These are phyloP conservation scores for Exophiala mesophila DNA, from an alignment of 2,329 filamentous ascomycete genomes.

Conservation along the genomic window DNA sequence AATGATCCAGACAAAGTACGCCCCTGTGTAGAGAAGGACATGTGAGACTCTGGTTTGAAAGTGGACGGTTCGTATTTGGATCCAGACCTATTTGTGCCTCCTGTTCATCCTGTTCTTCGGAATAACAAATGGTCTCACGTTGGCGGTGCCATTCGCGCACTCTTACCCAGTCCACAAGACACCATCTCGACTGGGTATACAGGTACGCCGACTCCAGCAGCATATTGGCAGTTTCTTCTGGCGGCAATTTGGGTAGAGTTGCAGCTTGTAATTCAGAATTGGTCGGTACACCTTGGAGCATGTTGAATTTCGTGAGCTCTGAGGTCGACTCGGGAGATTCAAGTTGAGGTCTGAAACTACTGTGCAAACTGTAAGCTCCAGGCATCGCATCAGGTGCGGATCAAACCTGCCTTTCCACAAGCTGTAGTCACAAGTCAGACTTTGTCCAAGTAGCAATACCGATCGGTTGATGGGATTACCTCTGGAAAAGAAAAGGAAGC, in stretches of 20 bases:
- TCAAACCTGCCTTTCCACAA: slow-evolving; percentile 4
- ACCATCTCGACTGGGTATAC: slow-evolving; percentile 25
- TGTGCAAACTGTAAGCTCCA: neutral
- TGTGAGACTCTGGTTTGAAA: neutral
- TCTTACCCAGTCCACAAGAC: slow-evolving; percentile 24
- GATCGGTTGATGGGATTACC: too few relatives aligned
- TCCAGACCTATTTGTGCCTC: slow-evolving; percentile 58
- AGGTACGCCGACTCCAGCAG: slow-evolving; percentile 24
- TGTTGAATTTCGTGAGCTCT: slow-evolving; percentile 6
- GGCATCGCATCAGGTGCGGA: neutral
- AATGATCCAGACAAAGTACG: slow-evolving; percentile 25
- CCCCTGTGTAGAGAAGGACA: too few relatives aligned
- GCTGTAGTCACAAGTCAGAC: neutral
- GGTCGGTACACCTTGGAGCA: slow-evolving; percentile 4
- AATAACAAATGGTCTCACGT: slow-evolving; percentile 13
- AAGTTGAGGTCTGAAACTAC: neutral
- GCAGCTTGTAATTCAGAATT: slow-evolving; percentile 5
- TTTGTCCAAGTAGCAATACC: too few relatives aligned
- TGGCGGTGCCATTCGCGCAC: slow-evolving; percentile 24
- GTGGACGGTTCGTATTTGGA: too few relatives aligned
- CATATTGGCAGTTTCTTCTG: slow-evolving; percentile 7
- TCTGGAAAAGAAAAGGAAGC: too few relatives aligned
- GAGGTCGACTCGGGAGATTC: slow-evolving; percentile 3
- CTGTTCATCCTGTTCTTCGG: slow-evolving; percentile 58
- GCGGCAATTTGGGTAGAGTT: slow-evolving; percentile 14